phyloP scores from a whole-genome alignment of 352 stramenopile genomes.

The Globisporangium rhizosaccharum region DNA sequence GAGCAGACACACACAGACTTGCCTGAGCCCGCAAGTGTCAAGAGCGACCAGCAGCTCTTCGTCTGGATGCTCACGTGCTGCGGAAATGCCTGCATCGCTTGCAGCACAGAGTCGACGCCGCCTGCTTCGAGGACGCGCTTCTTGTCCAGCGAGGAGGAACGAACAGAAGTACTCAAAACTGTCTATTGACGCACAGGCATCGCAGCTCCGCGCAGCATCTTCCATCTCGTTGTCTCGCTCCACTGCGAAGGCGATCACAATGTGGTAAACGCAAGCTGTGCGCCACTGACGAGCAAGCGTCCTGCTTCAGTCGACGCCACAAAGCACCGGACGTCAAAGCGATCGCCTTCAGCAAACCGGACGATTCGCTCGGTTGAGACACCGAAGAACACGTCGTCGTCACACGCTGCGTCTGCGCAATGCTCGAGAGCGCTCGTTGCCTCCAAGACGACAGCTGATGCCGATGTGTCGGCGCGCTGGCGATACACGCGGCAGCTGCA shows the following conservation, averaged over 20 bases:
- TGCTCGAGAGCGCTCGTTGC: slow-evolving; percentile 28
- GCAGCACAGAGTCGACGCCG: slow-evolving; percentile 75
- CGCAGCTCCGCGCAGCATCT: background rate
- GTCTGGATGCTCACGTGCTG: slow-evolving; percentile 68
- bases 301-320: slow-evolving; percentile 16
- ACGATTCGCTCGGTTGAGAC: slow-evolving; percentile 35
- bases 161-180: background rate
- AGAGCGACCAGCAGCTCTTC: slow-evolving; percentile 74
- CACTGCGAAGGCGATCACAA: slow-evolving; percentile 11
- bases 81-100: slow-evolving; percentile 82
- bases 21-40: slow-evolving; percentile 78
- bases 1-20: too few species aligned
- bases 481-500: slow-evolving; percentile 37
- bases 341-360: slow-evolving; percentile 21
- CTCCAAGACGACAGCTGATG: slow-evolving; percentile 25
- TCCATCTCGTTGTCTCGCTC: background rate
- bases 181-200: slow-evolving; percentile 2
- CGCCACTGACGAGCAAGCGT: slow-evolving; percentile 29
- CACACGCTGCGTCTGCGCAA: slow-evolving; percentile 26
- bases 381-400: slow-evolving; percentile 42
- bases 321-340: slow-evolving; percentile 32
- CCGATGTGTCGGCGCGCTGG: slow-evolving; percentile 6
- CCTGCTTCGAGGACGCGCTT: slow-evolving; percentile 61
- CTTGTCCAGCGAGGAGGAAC: too few species aligned
- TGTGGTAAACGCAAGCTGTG: slow-evolving; percentile 38